Evolutionary conservation across 2,329 filamentous ascomycete species (phyloP), one percentile per base, ranked within the genome.

Genomic region (Aspergillus sergii): DNA sequence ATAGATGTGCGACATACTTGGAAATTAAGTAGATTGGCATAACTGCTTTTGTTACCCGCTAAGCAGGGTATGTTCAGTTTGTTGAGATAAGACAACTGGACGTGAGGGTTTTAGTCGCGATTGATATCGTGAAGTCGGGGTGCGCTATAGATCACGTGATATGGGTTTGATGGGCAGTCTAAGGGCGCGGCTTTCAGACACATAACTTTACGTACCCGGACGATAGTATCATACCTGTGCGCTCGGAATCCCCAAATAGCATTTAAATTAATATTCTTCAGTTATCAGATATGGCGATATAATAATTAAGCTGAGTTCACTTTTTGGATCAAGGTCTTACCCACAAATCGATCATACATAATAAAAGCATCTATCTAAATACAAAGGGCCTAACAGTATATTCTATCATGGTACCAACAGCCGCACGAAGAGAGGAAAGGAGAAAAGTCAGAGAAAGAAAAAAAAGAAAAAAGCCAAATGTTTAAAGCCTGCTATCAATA

Each of bases 11-110:
- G 32, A 66, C 66, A 46, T 76, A 80, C 78, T 77, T 80, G 54
- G 78, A 80, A 62, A 81, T 78, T 50, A 81, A 70, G 68, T 79
- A 79, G 73, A 68, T 71, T 60, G 65, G 64, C 71, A 67, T 73
- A 41, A 48, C 64, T 54, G 45, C n/a, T 19, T 16, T 53, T 16
- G 14, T 19, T 60, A 32, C 58, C 12, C 48, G 60, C 19, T 39
- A 19, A 45, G 62, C 36, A 58, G 41, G 36, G 14, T 30, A 51
- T 57, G 30, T n/a, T 45, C 36, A 19, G 16, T 59, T 34, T 50
- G 51, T 5, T 34, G 23, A 14, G 16, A 28, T 26, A 30, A 50
- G 46, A 28, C n/a, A 48, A 23, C 23, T 26, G 21, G 12, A 28
- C 28, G 48, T 9, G 16, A 51, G 46, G 26, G 9, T 51, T 19